These are phyloP conservation scores for Aspergillus luchuensis DNA, from an alignment of 2,329 filamentous ascomycete species.

Conservation along the genomic window DNA sequence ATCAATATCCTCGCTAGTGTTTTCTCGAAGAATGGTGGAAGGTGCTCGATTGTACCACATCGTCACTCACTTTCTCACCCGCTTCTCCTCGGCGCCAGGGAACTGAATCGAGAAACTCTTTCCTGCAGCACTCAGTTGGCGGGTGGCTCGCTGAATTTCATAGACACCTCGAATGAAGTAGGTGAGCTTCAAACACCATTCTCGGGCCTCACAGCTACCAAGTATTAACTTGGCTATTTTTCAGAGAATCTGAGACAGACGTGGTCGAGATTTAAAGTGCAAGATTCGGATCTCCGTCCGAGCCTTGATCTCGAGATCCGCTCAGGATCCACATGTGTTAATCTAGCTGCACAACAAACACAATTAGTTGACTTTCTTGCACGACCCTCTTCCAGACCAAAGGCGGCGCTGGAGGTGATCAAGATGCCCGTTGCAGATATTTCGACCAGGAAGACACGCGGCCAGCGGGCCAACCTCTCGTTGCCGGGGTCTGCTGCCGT, in stretches of 20 bases:
- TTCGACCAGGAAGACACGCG: not conserved
- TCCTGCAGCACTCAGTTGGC: not conserved
- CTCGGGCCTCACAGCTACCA: not conserved
- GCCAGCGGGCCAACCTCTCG: slow-evolving; percentile 1
- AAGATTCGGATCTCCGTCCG: not conserved
- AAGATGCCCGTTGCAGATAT: not conserved
- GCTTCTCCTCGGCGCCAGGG: not conserved
- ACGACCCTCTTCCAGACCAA: not conserved
- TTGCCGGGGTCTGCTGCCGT: not conserved
- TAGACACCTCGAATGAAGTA: not conserved
- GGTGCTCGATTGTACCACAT: not conserved
- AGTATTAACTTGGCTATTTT: not conserved
- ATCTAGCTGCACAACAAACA: not conserved
- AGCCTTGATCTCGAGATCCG: not conserved
- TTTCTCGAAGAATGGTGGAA: not conserved
- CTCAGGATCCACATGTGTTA: not conserved
- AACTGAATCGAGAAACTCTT: not conserved
- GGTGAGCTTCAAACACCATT: not conserved
- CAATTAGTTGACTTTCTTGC: no score
- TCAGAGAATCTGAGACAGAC: not conserved
- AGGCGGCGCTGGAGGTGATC: not conserved
- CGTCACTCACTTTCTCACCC: not conserved
- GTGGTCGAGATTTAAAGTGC: no score
- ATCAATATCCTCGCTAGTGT: not conserved
- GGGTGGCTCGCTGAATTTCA: not conserved